Conservation (phyloP, 176 grass and related monocot species). For the Triticum dicoccoides region DNA sequence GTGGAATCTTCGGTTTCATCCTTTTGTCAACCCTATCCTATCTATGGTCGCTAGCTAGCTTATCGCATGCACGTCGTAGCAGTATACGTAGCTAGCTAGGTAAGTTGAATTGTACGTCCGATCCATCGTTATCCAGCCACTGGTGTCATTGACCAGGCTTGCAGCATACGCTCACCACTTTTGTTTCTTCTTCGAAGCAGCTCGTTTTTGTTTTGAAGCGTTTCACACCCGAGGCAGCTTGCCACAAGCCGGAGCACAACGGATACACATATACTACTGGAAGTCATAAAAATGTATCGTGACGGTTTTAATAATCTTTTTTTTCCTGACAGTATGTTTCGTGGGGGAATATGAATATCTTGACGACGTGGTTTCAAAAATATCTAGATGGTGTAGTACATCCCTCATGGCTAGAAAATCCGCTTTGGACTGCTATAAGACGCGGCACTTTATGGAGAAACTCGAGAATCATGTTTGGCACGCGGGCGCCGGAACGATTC, state of each 20-base stretch:
- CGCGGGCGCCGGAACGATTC: neutral
- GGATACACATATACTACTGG: neutral
- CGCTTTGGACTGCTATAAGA: no score
- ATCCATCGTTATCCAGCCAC: neutral
- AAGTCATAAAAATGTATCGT: no score
- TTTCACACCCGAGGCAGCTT: neutral
- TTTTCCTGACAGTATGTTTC: neutral
- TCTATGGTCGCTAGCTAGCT: neutral
- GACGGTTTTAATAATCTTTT: neutral
- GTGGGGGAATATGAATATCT: neutral
- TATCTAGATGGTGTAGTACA: neutral
- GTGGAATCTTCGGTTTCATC: conserved; percentile 2
- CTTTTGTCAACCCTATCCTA: neutral
- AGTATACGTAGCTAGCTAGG: neutral
- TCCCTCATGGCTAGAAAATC: no score
- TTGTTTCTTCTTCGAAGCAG: neutral
- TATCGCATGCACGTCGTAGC: neutral
- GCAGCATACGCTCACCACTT: neutral
- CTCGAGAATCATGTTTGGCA: neutral
- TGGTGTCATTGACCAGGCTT: neutral
- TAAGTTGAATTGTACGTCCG: neutral
- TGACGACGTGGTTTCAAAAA: neutral
- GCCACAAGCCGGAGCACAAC: neutral
- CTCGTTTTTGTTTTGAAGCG: neutral
- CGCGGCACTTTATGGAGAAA: neutral